Evolutionary conservation across 768 basidiomycete species (phyloP), one percentile per base, ranked within the genome.

Genomic region (Lactarius hengduanensis): DNA sequence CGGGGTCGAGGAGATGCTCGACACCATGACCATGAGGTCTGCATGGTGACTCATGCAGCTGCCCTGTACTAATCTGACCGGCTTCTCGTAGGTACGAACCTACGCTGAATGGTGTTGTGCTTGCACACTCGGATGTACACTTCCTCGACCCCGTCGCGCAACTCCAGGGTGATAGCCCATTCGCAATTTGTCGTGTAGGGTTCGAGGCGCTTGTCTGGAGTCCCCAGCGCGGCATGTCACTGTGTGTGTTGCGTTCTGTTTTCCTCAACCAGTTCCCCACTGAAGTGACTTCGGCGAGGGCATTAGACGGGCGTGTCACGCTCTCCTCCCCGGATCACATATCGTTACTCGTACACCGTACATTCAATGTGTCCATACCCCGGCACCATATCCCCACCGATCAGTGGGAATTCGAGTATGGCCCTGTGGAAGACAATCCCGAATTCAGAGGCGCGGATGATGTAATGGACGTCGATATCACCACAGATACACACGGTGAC

Each of bases 361-460:
- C 92, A 7, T 98, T 97, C 81, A 98, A 98, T 76, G 90, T 92
- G 20, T 96, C 96, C 22, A 95, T 98, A 76, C 95, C 96, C 2
- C 86, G 91, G 63, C 86, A 92, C 73, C 94, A 97, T 75, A 94
- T 98, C 70, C 92, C 92, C 3, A 80, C 79, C 32, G 87, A 90
- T 38, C 76, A 83, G 66, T 96, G 92, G 88, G 83, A 86, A 64
- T 98, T 96, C 72, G 91, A 96, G 76, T 90, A 93, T 69, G 92
- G 89, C 4, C 82, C 90, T 0, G 86, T 88, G 13, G 90, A 91
- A 73, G 91, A 90, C 70, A 90, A 93, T 69, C 88, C 90, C 11
- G 88, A 90, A 72, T 87, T 82, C 76, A 87, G 83, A n/a, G 71
- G 69, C 8, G 74, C 16, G 15, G 71, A 71, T 9, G 65, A 63